Percentiles rank a stretch among this genome's conserved stretches.
phyloP scores from a whole-genome alignment of 2,329 filamentous ascomycete species.

The Dactylellina parvicollis region DNA sequence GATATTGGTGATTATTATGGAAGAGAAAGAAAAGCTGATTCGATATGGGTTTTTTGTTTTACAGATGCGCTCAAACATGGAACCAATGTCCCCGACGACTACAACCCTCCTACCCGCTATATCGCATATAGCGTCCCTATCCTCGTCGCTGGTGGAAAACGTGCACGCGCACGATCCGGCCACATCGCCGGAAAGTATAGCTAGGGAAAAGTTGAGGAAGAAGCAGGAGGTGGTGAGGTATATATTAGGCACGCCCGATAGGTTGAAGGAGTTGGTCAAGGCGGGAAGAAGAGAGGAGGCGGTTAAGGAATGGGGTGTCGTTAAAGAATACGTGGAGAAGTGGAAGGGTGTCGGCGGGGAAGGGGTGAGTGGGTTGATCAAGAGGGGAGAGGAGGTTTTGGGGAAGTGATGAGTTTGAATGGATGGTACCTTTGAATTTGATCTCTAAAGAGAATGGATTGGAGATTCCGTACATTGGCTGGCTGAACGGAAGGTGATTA shows the following conservation, averaged over 20 bases:
- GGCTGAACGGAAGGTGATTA: too few relatives aligned
- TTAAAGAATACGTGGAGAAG: slow-evolving; percentile 65
- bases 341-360: slow-evolving; percentile 70
- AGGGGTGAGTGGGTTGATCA: slow-evolving; percentile 60
- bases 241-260: slow-evolving; percentile 71
- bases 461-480: too few relatives aligned
- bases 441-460: too few relatives aligned
- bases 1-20: not conserved
- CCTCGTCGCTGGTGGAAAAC: slow-evolving; percentile 63
- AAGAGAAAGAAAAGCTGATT: not conserved
- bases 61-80: slow-evolving; percentile 82
- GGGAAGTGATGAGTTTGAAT: slow-evolving; percentile 22
- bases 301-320: slow-evolving; percentile 68
- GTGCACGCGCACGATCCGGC: slow-evolving; percentile 65
- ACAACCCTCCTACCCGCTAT: slow-evolving; percentile 78
- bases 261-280: slow-evolving; percentile 69
- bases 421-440: not conserved
- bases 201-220: slow-evolving; percentile 58
- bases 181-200: slow-evolving; percentile 60
- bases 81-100: slow-evolving; percentile 77
- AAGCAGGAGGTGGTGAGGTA: slow-evolving; percentile 70
- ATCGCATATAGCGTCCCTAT: slow-evolving; percentile 72
- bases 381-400: slow-evolving; percentile 17
- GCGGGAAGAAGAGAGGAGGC: slow-evolving; percentile 72
- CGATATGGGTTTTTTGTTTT: not conserved